Evolutionary conservation across 2,329 filamentous ascomycete genomes (phyloP), one percentile per base, ranked within the genome.

Genomic region (Zymoseptoria ardabiliae): DNA sequence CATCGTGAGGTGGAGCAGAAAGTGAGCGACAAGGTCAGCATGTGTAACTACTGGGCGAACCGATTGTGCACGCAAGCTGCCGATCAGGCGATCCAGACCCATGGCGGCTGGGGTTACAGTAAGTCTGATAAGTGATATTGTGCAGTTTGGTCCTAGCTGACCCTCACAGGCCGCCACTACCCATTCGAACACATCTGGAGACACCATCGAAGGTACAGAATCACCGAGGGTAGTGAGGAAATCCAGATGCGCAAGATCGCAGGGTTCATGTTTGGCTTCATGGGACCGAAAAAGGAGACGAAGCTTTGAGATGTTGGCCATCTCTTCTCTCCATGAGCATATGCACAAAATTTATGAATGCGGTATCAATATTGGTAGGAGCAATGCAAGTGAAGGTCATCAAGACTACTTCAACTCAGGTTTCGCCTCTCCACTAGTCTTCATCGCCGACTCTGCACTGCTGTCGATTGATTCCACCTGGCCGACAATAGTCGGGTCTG

Each of bases 21-120:
- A 63, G 73, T 86, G n/a, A 81, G 82, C 22, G 81, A 84, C 68
- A 83, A 85, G 68, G 82, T 86, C 28, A 79, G 77, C 57, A 86
- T 86, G 84, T 86, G 84, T 71, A 86, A 86, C 66, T 86, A 85
- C 69, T 86, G 81, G 77, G 83, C 82, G 0, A 86, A 86, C 66
- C 73, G 84, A 41, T 70, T 86, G 45, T 84, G 81, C 56, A 83
- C 79, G 10, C 77, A 86, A 67, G 82, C 83, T 2, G 84, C 84
- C 2, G 84, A 87, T 67, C 75, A 79, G 28, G 84, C 84, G 2
- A 86, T 86, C 25, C 84, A 86, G 74, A 79, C 85, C 10, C 79
- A 83, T 66, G 84, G 84, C 6, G 82, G 82, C 0, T 80, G 82
- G 66, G 82, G 83, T 1, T 85, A 85, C 67, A 81, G 78, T 56